Percentiles rank a stretch among this genome's conserved stretches.
These are phyloP conservation scores for Serendipita sp. DNA, from an alignment of 768 basidiomycete species.

Conservation along the genomic window DNA sequence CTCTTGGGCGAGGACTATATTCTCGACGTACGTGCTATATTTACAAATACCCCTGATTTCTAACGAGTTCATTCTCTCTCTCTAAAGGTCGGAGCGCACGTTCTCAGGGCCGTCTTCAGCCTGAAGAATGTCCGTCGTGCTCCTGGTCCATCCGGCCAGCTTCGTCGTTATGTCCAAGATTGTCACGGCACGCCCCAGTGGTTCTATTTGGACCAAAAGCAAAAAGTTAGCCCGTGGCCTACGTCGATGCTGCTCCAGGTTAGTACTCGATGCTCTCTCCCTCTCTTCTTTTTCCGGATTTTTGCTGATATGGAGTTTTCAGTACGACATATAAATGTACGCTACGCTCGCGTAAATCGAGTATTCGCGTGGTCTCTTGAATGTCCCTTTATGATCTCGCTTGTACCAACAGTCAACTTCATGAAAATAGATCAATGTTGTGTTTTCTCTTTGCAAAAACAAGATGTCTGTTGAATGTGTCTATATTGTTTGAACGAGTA, in stretches of 20 bases:
- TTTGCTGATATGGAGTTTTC: background rate
- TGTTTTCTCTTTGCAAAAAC: background rate
- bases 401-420: background rate
- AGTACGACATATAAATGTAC: constrained; percentile 6
- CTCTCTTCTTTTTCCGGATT: background rate
- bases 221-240: constrained; percentile 48
- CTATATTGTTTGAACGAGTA: background rate
- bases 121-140: constrained; percentile 45
- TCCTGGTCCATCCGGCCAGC: constrained; percentile 47
- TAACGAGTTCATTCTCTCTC: background rate
- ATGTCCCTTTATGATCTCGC: background rate
- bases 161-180: constrained; percentile 37
- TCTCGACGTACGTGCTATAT: constrained; percentile 27
- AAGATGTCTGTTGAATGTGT: background rate
- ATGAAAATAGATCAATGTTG: background rate
- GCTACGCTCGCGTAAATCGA: background rate
- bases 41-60: background rate
- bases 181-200: constrained; percentile 30
- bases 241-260: constrained; percentile 42
- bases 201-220: constrained; percentile 38
- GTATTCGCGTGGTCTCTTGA: background rate
- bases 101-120: constrained; percentile 47
- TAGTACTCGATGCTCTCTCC: background rate
- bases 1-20: constrained; percentile 37
- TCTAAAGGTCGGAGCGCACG: constrained; percentile 36